A percentile compares a stretch with the other conserved stretches of the same genome.
Evolutionary conservation across 805 yeast genomes (phyloP).

Genomic region (Saccharomycopsis schoenii): DNA sequence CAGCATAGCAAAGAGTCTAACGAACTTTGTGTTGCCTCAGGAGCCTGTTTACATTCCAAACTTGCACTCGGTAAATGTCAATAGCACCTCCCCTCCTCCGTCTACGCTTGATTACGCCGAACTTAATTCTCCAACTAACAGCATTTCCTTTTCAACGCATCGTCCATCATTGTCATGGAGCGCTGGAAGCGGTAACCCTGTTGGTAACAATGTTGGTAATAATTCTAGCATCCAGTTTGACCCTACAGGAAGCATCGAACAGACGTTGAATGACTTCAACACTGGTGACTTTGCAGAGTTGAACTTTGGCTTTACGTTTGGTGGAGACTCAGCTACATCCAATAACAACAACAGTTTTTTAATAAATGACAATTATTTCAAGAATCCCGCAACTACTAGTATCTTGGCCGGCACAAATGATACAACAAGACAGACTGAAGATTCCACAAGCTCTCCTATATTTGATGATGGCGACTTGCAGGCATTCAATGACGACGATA

Average conservation of each 20-base stretch:
- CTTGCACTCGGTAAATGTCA: background rate
- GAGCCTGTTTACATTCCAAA: background rate
- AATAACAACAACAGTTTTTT: background rate
- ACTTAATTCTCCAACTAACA: background rate
- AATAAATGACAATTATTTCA: background rate
- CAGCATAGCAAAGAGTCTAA: background rate
- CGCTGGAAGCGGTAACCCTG: background rate
- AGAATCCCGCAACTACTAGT: background rate
- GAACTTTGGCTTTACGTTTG: background rate
- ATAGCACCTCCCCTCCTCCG: background rate
- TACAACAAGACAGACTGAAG: background rate
- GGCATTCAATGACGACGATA: background rate
- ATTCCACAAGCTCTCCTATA: background rate
- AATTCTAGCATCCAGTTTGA: background rate
- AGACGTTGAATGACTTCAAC: background rate
- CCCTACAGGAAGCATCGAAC: background rate
- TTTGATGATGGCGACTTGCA: background rate
- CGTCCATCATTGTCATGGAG: conserved; percentile 1
- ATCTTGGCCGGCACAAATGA: background rate
- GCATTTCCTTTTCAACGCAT: background rate
- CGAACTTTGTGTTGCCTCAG: background rate
- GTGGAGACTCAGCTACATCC: background rate
- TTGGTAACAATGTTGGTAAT: background rate
- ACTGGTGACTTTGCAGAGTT: background rate
- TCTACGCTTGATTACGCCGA: background rate